A percentile compares a stretch with the other conserved stretches of the same genome.
These are phyloP conservation scores for Lophiotrema nucula DNA, from an alignment of 495 filamentous ascomycete species.

Conservation along the genomic window DNA sequence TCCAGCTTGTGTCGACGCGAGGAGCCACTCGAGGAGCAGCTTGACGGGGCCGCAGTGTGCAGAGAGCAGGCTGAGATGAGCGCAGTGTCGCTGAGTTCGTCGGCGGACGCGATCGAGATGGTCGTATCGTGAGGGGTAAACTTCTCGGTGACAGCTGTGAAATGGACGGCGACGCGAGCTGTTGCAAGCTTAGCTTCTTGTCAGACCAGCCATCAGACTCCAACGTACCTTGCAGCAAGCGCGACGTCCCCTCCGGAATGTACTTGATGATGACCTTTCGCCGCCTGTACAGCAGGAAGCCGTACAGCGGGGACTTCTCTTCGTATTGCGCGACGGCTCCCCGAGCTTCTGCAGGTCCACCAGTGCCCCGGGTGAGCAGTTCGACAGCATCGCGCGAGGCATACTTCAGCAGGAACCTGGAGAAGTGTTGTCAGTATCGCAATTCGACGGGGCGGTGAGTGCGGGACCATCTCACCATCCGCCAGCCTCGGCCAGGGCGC, in stretches of 20 bases:
- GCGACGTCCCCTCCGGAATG: slow-evolving; percentile 83
- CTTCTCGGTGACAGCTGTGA: slow-evolving; percentile 77
- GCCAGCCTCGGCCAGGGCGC: slow-evolving; percentile 76
- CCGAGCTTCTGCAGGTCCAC: slow-evolving; percentile 81
- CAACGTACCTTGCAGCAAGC: slow-evolving; percentile 80
- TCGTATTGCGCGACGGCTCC: slow-evolving; percentile 72
- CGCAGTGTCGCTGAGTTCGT: slow-evolving; percentile 81
- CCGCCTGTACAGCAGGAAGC: slow-evolving; percentile 84
- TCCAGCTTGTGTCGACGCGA: slow-evolving; percentile 68
- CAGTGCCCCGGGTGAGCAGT: slow-evolving; percentile 71
- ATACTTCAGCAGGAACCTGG: slow-evolving; percentile 94
- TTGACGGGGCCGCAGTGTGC: slow-evolving; percentile 84
- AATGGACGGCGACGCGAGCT: slow-evolving; percentile 96
- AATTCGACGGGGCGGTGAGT: not conserved
- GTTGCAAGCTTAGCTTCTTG: slow-evolving; percentile 2
- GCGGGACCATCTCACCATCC: slow-evolving; percentile 73
- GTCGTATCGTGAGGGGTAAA: slow-evolving; percentile 86
- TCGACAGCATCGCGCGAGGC: slow-evolving; percentile 83
- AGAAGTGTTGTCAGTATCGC: slow-evolving; percentile 7
- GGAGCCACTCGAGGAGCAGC: slow-evolving; percentile 81
- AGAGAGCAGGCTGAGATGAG: slow-evolving; percentile 86
- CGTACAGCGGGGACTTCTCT: slow-evolving; percentile 84
- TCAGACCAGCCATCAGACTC: not conserved
- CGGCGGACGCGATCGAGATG: slow-evolving; percentile 67
- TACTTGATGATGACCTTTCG: slow-evolving; percentile 91